A percentile compares a stretch with the other conserved stretches of the same genome.
These are phyloP conservation scores for Alternaria sp. DNA, from an alignment of 2,329 filamentous ascomycete species.

Conservation along the genomic window DNA sequence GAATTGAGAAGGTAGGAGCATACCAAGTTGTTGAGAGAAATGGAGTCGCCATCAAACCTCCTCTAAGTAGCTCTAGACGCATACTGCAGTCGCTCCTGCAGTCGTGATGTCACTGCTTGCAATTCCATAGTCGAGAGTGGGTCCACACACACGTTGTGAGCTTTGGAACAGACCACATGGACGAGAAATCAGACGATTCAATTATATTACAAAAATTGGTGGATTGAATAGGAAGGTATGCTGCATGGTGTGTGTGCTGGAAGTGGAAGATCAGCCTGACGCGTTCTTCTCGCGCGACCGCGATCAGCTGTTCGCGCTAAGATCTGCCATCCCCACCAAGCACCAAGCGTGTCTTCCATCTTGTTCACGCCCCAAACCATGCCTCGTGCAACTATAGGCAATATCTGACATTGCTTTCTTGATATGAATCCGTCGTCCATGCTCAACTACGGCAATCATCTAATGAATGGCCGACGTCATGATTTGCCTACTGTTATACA, in stretches of 20 bases:
- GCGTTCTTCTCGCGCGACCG: neutral
- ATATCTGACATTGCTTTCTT: too few species aligned
- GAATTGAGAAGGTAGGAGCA: slow-evolving; percentile 12
- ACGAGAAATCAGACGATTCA: neutral
- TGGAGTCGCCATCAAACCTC: neutral
- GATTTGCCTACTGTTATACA: too few species aligned
- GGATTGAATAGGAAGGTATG: neutral
- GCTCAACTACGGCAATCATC: too few species aligned
- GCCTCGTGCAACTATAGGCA: too few species aligned
- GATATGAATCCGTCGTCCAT: too few species aligned
- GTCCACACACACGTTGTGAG: neutral
- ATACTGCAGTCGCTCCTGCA: slow-evolving; percentile 10
- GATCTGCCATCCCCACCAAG: neutral
- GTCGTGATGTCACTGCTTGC: slow-evolving; percentile 26
- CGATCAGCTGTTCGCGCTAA: slow-evolving; percentile 2
- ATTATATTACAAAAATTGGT: neutral
- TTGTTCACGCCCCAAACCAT: too few species aligned
- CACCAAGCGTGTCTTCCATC: too few species aligned
- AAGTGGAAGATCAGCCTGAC: neutral
- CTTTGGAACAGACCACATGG: neutral
- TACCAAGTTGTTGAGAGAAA: slow-evolving; percentile 1
- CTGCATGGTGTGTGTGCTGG: neutral
- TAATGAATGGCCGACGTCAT: too few species aligned
- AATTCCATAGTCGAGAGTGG: slow-evolving; percentile 6
- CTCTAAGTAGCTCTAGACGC: neutral